Percentiles rank a stretch among this genome's conserved stretches.
Evolutionary conservation across 345 rosid genomes (phyloP).

Genomic region (Brassica incana): DNA sequence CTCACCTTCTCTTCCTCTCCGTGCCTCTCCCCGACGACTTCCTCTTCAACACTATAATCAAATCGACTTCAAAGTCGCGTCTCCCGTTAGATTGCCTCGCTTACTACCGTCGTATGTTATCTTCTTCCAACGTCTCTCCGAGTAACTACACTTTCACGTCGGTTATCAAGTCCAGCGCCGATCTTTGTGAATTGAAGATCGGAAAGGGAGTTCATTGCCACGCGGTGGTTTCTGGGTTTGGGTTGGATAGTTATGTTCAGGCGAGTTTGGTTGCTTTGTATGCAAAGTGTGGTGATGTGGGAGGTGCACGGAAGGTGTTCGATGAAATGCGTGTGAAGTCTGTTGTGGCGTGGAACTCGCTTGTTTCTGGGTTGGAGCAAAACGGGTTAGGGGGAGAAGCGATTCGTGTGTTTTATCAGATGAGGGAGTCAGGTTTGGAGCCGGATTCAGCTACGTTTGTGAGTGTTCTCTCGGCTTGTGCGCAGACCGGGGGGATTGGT

Average conservation of each 20-base stretch:
- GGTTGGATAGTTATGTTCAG: constrained; percentile 63
- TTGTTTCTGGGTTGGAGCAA: constrained; percentile 81
- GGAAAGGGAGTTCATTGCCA: constrained; percentile 66
- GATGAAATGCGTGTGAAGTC: constrained; percentile 62
- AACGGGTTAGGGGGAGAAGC: constrained; percentile 67
- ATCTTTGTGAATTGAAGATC: constrained; percentile 42
- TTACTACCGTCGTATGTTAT: constrained; percentile 60
- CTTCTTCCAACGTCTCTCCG: constrained; percentile 42
- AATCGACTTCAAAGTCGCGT: constrained; percentile 51
- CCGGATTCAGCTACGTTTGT: constrained; percentile 75
- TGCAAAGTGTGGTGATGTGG: constrained; percentile 46
- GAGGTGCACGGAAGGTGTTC: constrained; percentile 62
- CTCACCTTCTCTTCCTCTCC: constrained; percentile 52
- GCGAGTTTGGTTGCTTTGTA: constrained; percentile 64
- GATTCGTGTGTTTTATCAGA: constrained; percentile 51
- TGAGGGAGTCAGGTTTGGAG: constrained; percentile 49
- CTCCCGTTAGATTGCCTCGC: constrained; percentile 49
- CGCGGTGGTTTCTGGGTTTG: constrained; percentile 55
- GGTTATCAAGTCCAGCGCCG: constrained; percentile 67
- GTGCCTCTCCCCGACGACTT: constrained; percentile 67
- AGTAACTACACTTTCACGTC: constrained; percentile 73
- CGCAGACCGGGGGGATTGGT: constrained; percentile 59
- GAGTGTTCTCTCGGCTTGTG: constrained; percentile 71
- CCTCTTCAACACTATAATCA: constrained; percentile 67
- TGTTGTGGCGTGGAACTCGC: constrained; percentile 80